These are phyloP conservation scores for Neofusicoccum laricinum DNA, from an alignment of 2,329 filamentous ascomycete species.

Conservation along the genomic window DNA sequence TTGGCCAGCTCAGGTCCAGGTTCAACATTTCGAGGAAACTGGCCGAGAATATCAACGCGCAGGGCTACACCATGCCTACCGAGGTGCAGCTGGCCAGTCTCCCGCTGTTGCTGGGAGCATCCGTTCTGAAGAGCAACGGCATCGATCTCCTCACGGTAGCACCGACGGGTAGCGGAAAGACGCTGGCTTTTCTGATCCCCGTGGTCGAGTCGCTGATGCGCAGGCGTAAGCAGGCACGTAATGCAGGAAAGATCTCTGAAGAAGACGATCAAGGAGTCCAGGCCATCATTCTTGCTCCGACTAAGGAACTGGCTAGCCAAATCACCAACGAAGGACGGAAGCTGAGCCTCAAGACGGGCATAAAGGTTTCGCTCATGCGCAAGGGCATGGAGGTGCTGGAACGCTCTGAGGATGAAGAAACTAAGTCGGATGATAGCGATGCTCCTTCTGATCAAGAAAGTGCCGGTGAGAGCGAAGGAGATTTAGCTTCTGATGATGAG, in stretches of 20 bases:
- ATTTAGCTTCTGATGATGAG: slow-evolving; percentile 29
- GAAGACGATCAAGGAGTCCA: slow-evolving; percentile 17
- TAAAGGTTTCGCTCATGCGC: slow-evolving; percentile 77
- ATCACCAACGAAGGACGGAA: slow-evolving; percentile 74
- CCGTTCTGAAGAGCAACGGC: background rate
- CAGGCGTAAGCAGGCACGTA: slow-evolving; percentile 24
- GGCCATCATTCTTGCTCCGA: slow-evolving; percentile 49
- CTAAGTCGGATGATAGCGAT: slow-evolving; percentile 25
- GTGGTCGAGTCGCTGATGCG: slow-evolving; percentile 69
- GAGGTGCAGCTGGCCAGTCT: slow-evolving; percentile 89
- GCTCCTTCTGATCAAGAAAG: slow-evolving; percentile 32
- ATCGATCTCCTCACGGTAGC: slow-evolving; percentile 85
- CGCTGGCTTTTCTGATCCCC: slow-evolving; percentile 86
- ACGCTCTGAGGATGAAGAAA: slow-evolving; percentile 39
- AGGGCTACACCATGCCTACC: slow-evolving; percentile 84
- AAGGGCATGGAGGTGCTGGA: slow-evolving; percentile 70
- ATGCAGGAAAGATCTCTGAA: background rate
- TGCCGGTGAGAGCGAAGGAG: slow-evolving; percentile 39
- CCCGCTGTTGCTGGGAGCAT: slow-evolving; percentile 59
- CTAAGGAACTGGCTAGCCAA: slow-evolving; percentile 49
- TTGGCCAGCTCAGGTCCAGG: slow-evolving; percentile 65
- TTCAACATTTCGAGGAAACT: slow-evolving; percentile 75
- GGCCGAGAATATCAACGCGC: slow-evolving; percentile 73
- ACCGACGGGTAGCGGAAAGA: slow-evolving; percentile 96
- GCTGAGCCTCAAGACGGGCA: slow-evolving; percentile 69